Conservation (phyloP, 768 basidiomycete genomes). For the Podaxis rugospora region DNA sequence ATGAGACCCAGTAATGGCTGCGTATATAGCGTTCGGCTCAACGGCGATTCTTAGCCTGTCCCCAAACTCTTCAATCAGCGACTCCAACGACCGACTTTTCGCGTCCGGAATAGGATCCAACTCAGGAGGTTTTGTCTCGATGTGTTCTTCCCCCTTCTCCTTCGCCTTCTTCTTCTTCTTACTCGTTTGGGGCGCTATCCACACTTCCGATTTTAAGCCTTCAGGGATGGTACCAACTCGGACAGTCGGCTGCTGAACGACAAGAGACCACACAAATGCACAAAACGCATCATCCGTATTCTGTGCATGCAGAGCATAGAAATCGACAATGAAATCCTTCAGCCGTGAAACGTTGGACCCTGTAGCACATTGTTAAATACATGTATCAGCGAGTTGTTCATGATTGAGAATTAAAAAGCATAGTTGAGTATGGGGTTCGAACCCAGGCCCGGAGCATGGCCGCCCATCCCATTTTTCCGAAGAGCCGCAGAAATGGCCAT, state of each 20-base stretch:
- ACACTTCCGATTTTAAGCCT: slow-evolving; percentile 60
- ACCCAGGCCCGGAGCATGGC: slow-evolving; percentile 24
- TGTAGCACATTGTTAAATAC: slow-evolving; percentile 24
- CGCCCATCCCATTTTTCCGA: slow-evolving; percentile 1
- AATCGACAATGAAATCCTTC: slow-evolving; percentile 63
- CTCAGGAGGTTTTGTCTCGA: slow-evolving; percentile 37
- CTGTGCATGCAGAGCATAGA: slow-evolving; percentile 52
- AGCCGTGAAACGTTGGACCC: slow-evolving; percentile 75
- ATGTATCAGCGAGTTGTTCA: background rate
- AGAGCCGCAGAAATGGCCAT: slow-evolving; percentile 13
- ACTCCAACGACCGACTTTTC: slow-evolving; percentile 47
- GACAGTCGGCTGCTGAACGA: slow-evolving; percentile 72
- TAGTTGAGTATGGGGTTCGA: slow-evolving; percentile 38
- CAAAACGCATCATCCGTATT: slow-evolving; percentile 71
- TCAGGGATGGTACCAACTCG: slow-evolving; percentile 67
- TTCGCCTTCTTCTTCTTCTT: slow-evolving; percentile 61
- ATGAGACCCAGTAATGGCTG: slow-evolving; percentile 82
- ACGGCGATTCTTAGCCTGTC: slow-evolving; percentile 68
- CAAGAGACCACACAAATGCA: slow-evolving; percentile 77
- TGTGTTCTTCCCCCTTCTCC: slow-evolving; percentile 45
- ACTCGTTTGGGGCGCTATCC: slow-evolving; percentile 72
- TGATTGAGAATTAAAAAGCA: slow-evolving; percentile 11
- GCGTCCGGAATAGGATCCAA: slow-evolving; percentile 56
- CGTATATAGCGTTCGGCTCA: slow-evolving; percentile 69
- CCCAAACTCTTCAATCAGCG: slow-evolving; percentile 55